Evolutionary conservation across 2,329 filamentous ascomycete species (phyloP), one percentile per base, ranked within the genome.

Genomic region (Aspergillus brasiliensis): DNA sequence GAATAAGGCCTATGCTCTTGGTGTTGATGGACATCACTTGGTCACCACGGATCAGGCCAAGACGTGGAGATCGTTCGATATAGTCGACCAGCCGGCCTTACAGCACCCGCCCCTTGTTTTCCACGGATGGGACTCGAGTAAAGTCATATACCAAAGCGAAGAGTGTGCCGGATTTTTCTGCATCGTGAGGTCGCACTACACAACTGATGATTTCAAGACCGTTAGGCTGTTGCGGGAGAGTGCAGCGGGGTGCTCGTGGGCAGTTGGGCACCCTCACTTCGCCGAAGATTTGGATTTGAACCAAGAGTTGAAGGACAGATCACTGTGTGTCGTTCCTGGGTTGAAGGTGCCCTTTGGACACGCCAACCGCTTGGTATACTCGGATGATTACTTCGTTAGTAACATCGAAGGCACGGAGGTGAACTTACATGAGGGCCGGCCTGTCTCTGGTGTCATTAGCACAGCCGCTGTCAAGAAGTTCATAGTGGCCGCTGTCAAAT

Each of bases 391-490:
- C 78, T 99, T 97, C 79, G 74, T 82, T 42, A 80, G 83, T 27
- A 77, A 81, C n/a, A 78, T 80, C 13, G 73, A 74, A 13, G 77
- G 79, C 19, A 80, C 86, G 37, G 93, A 98, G 78, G 91, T 91
- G 5, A 85, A 88, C 59, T 81, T 99, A 68, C 88, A 92, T 64
- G 86, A 85, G 27, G 86, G 87, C 60, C 86, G 90, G 57, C 86
- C 90, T 1, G 88, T 96, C 4, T 84, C 87, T 65, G 94, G 95
- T 57, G 85, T 97, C 65, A 86, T 92, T 64, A 94, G 90, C 73
- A 81, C 97, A 64, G 93, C 91, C 3, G 81, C 88, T 8, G 91
- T 96, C 62, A 96, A 96, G 76, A 91, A 90, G 68, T 97, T 90
- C 72, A 80, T 99, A 31, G 85, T 99, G 42, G 91, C 90, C 15